These are phyloP conservation scores for Mytilinidion resinicola DNA, from an alignment of 495 filamentous ascomycete species.

Conservation along the genomic window DNA sequence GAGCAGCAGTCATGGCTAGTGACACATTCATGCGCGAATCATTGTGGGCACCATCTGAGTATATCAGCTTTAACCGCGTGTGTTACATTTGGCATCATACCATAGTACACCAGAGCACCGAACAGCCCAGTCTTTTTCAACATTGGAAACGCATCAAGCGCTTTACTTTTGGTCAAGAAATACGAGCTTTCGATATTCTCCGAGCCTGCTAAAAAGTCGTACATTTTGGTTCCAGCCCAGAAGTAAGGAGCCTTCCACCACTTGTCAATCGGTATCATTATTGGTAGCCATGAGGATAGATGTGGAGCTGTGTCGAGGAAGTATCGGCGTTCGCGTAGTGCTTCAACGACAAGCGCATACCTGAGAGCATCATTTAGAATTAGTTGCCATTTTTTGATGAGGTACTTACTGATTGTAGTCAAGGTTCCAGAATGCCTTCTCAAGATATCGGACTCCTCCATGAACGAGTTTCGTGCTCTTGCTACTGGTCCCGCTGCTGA, in stretches of 20 bases:
- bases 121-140: constrained; percentile 77
- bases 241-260: constrained; percentile 99
- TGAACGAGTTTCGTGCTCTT: constrained; percentile 98
- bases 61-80: constrained; percentile 17
- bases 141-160: constrained; percentile 97
- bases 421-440: constrained; percentile 94
- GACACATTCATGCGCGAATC: constrained; percentile 99
- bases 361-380: constrained; percentile 32
- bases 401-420: constrained; percentile 73
- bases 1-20: constrained; percentile 87
- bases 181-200: constrained; percentile 98
- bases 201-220: constrained; percentile 88
- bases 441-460: constrained; percentile 90
- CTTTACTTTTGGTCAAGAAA: constrained; percentile 90
- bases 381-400: neutral
- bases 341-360: constrained; percentile 86
- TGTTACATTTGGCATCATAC: constrained; percentile 36
- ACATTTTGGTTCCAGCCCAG: constrained; percentile 92
- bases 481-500: constrained; percentile 85
- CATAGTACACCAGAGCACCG: constrained; percentile 93
- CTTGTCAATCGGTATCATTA: constrained; percentile 91
- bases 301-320: constrained; percentile 95
- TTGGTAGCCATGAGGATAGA: constrained; percentile 89
- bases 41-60: constrained; percentile 84
- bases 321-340: constrained; percentile 91